Conservation (phyloP, 768 basidiomycete genomes). For the Trichaptum fuscoviolaceum region DNA sequence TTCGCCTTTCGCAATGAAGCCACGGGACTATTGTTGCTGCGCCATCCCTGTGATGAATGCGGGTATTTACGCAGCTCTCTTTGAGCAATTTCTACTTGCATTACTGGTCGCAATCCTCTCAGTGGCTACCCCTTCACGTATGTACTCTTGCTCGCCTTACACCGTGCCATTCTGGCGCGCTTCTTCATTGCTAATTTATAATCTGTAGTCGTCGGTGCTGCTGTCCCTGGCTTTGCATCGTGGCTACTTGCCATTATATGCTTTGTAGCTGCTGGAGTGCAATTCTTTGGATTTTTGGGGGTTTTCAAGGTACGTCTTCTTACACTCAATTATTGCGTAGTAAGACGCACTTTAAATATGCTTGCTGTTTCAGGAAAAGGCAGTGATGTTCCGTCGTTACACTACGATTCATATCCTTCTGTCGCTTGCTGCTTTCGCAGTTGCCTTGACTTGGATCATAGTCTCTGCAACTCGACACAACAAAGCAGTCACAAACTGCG, state of each 20-base stretch:
- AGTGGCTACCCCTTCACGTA: conserved; percentile 75
- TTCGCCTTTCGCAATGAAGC: conserved; percentile 45
- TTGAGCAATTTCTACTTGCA: conserved; percentile 68
- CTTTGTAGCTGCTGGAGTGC: conserved; percentile 69
- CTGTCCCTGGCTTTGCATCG: conserved; percentile 71
- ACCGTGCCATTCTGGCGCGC: neutral
- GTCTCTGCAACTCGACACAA: conserved; percentile 75
- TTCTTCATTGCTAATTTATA: conserved; percentile 6
- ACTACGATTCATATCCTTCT: conserved; percentile 56
- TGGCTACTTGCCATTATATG: conserved; percentile 72
- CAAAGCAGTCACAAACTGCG: conserved; percentile 64
- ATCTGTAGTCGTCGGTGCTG: conserved; percentile 73
- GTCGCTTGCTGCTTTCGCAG: conserved; percentile 58
- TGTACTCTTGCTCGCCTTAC: conserved; percentile 23
- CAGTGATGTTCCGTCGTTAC: conserved; percentile 62
- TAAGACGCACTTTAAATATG: conserved; percentile 8
- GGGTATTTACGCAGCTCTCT: conserved; percentile 78
- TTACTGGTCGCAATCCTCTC: conserved; percentile 68
- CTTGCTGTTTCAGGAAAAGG: conserved; percentile 50
- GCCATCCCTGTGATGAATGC: conserved; percentile 88
- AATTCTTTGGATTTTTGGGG: conserved; percentile 81
- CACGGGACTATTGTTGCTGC: conserved; percentile 88
- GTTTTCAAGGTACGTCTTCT: conserved; percentile 60
- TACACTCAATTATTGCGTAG: neutral
- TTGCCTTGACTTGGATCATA: conserved; percentile 77